Evolutionary conservation across 2,329 filamentous ascomycete species (phyloP).

Genomic region (Alternaria tenuissima): DNA sequence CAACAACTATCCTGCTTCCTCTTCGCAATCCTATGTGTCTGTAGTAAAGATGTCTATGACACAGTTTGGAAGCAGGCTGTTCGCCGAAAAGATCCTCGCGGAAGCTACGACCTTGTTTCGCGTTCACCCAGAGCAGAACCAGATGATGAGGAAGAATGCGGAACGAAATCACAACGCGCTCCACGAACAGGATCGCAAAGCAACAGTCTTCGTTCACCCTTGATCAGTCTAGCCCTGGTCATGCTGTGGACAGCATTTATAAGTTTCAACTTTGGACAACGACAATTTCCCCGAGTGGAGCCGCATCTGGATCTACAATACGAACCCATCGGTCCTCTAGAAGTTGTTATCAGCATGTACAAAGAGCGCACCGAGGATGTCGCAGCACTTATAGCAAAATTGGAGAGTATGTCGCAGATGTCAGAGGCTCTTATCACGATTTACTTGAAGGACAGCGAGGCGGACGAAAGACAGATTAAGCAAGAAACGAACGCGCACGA

Average conservation of each 20-base stretch:
- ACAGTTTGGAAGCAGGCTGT: background rate
- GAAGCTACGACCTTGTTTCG: conserved; percentile 13
- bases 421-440: conserved; percentile 35
- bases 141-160: conserved; percentile 14
- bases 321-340: conserved; percentile 26
- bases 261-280: conserved; percentile 29
- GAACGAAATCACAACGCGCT: background rate
- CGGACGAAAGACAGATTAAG: conserved; percentile 30
- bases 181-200: background rate
- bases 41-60: conserved; percentile 11
- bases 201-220: conserved; percentile 4
- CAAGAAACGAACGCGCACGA: conserved; percentile 33
- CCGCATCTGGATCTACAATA: conserved; percentile 32
- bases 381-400: conserved; percentile 26
- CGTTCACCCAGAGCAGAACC: background rate
- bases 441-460: conserved; percentile 45
- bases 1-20: conserved; percentile 27
- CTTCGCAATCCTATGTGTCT: conserved; percentile 18
- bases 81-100: background rate
- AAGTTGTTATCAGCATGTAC: conserved; percentile 52
- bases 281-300: conserved; percentile 8
- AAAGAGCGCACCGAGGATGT: conserved; percentile 43
- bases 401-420: conserved; percentile 33
- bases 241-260: conserved; percentile 29
- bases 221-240: conserved; percentile 17